These are phyloP conservation scores for Neonectria punicea DNA, from an alignment of 2,329 filamentous ascomycete species.

Conservation along the genomic window DNA sequence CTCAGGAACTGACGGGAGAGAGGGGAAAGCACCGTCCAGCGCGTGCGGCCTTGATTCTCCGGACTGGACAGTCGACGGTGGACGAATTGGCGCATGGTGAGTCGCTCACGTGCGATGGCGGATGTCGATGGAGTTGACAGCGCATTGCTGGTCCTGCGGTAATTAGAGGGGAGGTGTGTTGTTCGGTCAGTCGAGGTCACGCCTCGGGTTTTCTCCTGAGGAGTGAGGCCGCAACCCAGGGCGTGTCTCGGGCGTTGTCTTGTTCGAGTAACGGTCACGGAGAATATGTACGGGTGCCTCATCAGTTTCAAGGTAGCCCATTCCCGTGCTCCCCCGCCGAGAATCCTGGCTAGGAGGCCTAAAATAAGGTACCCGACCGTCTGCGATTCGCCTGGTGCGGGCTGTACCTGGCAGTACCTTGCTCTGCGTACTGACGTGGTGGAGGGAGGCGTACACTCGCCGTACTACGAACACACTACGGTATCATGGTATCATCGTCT, in stretches of 20 bases:
- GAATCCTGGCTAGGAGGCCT: slow-evolving; percentile 2
- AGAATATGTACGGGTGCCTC: not conserved
- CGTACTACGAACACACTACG: not conserved
- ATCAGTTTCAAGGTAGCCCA: not conserved
- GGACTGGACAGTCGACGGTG: not conserved
- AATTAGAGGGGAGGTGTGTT: not conserved
- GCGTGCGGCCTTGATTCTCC: too few relatives aligned
- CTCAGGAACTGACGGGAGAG: not conserved
- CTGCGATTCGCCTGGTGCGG: not conserved
- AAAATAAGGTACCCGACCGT: slow-evolving; percentile 23
- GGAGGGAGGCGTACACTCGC: not conserved
- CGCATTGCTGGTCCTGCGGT: slow-evolving; percentile 9
- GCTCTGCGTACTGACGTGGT: slow-evolving; percentile 9
- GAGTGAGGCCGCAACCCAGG: not conserved
- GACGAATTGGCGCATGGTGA: slow-evolving; percentile 21
- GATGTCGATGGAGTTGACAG: slow-evolving; percentile 15
- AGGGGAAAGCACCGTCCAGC: not conserved
- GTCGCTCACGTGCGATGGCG: slow-evolving; percentile 23
- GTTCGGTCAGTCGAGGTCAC: not conserved
- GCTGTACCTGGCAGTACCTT: too few relatives aligned
- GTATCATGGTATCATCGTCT: not conserved
- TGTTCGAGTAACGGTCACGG: not conserved
- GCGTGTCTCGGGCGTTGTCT: not conserved
- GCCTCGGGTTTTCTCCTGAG: not conserved
- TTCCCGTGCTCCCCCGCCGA: not conserved